Conservation (phyloP, 2,329 filamentous ascomycete genomes). For the Ilyonectria destructans region DNA sequence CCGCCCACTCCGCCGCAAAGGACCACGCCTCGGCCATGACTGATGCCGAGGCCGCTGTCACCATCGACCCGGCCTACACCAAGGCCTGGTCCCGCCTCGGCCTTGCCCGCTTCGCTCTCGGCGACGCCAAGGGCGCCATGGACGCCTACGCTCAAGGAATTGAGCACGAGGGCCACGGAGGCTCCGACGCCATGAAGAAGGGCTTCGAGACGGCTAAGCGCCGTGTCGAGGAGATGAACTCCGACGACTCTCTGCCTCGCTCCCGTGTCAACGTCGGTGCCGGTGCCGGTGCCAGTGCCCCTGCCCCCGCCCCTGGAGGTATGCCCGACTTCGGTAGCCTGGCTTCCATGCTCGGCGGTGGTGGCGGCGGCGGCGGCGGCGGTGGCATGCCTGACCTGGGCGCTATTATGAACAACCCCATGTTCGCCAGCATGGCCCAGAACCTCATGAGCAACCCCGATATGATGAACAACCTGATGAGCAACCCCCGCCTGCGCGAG, state of each 20-base stretch:
- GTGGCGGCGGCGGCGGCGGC: conserved; percentile 70
- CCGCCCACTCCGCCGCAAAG: conserved; percentile 87
- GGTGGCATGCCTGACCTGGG: conserved; percentile 91
- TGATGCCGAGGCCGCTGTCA: conserved; percentile 93
- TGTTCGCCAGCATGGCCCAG: conserved; percentile 98
- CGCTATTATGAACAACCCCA: conserved; percentile 95
- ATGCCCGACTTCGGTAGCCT: conserved; percentile 82
- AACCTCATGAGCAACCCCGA: conserved; percentile 98
- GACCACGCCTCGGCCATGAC: conserved; percentile 88
- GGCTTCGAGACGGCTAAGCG: conserved; percentile 94
- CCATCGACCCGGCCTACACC: conserved; percentile 92
- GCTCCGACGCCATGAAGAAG: conserved; percentile 97
- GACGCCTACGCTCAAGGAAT: conserved; percentile 96
- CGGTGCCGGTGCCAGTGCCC: conserved; percentile 64
- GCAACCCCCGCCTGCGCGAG: conserved; percentile 88
- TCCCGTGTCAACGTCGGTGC: conserved; percentile 67
- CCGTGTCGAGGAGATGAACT: conserved; percentile 85
- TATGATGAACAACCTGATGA: conserved; percentile 93
- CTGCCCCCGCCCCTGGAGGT: conserved; percentile 69
- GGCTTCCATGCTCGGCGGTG: conserved; percentile 80
- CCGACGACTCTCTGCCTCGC: conserved; percentile 59
- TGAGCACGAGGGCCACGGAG: conserved; percentile 92
- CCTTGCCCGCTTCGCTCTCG: conserved; percentile 91
- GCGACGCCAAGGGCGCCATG: conserved; percentile 92
- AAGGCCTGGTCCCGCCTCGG: conserved; percentile 98